Conservation (phyloP, 805 yeast species). For the Candida nitratophila region DNA sequence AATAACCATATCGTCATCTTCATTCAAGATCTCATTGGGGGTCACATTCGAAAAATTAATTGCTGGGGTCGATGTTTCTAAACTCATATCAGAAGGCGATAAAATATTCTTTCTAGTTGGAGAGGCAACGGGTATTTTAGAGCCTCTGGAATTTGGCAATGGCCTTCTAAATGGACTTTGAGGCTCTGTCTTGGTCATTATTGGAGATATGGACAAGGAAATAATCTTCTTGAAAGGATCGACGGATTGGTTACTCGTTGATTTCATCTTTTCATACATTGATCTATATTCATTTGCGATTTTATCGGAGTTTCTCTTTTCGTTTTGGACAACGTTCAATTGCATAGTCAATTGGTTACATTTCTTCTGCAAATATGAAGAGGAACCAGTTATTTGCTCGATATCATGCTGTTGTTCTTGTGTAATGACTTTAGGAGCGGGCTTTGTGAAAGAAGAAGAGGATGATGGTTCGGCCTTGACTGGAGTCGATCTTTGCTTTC, state of each 20-base stretch:
- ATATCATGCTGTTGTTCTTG: too few species aligned
- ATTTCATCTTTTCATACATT: slow-evolving; percentile 1
- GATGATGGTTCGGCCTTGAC: too few species aligned
- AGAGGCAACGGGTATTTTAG: slow-evolving; percentile 2
- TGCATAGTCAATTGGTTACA: slow-evolving; percentile 8
- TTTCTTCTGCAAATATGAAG: slow-evolving; percentile 6
- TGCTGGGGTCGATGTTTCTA: not conserved
- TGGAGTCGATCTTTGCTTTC: too few species aligned
- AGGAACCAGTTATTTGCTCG: too few species aligned
- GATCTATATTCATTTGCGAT: slow-evolving; percentile 5
- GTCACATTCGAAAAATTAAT: not conserved
- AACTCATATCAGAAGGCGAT: not conserved
- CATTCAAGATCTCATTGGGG: not conserved
- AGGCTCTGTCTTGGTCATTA: slow-evolving; percentile 7
- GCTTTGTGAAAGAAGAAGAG: too few species aligned
- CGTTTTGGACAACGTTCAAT: slow-evolving; percentile 8
- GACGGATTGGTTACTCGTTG: not conserved
- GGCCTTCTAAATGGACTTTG: slow-evolving; percentile 1
- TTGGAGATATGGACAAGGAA: slow-evolving; percentile 16
- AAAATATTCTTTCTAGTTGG: not conserved
- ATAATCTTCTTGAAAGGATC: not conserved
- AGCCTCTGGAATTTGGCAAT: slow-evolving; percentile 1
- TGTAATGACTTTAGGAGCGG: too few species aligned
- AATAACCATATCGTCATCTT: not conserved
- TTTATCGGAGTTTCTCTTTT: slow-evolving; percentile 8